Conservation (phyloP, 1,139 yeast genomes). For the Debaryomyces udenii region DNA sequence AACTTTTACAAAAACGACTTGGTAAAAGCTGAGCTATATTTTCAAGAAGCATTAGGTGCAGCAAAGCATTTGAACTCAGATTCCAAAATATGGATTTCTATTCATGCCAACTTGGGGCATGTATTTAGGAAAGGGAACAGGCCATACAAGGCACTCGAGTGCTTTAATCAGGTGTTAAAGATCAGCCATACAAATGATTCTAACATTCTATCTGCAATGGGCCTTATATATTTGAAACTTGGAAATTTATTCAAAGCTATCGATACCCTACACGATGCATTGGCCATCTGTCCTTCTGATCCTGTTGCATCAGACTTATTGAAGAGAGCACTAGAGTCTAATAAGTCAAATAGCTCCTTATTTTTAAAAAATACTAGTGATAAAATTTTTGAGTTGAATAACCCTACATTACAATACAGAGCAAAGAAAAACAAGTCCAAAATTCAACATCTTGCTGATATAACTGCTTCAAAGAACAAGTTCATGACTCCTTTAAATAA, state of each 20-base stretch:
- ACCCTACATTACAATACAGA: constrained; percentile 23
- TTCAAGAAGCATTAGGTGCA: constrained; percentile 72
- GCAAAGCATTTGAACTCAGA: constrained; percentile 75
- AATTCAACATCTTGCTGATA: constrained; percentile 15
- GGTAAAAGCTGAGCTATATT: constrained; percentile 67
- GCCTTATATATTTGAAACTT: constrained; percentile 73
- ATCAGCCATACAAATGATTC: constrained; percentile 70
- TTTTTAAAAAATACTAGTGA: constrained; percentile 28
- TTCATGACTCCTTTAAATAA: constrained; percentile 25
- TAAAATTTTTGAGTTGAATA: constrained; percentile 21
- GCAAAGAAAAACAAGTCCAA: constrained; percentile 7
- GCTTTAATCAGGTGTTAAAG: constrained; percentile 75
- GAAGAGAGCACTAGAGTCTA: constrained; percentile 76
- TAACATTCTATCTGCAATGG: constrained; percentile 81
- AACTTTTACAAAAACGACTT: constrained; percentile 76
- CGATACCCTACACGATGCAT: constrained; percentile 75
- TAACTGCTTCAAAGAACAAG: constrained; percentile 14
- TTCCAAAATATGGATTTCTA: constrained; percentile 82
- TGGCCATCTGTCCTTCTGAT: constrained; percentile 79
- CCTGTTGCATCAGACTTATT: constrained; percentile 83
- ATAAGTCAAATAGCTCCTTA: constrained; percentile 36
- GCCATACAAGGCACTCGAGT: constrained; percentile 66
- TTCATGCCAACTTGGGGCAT: constrained; percentile 89
- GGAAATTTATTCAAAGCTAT: constrained; percentile 71
- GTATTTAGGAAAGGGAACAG: constrained; percentile 74